Conservation (phyloP, 1,139 yeast species). For the Schizosaccharomyces versatilis region DNA sequence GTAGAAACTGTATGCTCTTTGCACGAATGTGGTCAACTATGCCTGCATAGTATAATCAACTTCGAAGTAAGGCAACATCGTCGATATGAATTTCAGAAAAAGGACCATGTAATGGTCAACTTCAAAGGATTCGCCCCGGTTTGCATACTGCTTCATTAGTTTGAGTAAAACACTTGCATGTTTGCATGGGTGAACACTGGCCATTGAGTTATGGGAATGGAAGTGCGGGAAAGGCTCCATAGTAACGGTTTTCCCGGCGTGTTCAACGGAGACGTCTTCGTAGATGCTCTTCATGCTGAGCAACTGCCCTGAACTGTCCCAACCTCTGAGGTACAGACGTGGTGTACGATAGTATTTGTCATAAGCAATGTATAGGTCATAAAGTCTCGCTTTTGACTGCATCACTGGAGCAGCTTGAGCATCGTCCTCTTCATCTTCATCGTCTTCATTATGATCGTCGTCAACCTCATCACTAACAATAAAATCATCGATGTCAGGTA, state of each 20-base stretch:
- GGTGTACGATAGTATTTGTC: constrained; percentile 93
- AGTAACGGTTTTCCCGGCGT: constrained; percentile 87
- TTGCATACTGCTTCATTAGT: constrained; percentile 12
- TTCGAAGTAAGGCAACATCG: constrained; percentile 94
- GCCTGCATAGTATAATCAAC: constrained; percentile 72
- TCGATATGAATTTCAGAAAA: constrained; percentile 77
- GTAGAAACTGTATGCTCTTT: too few species aligned
- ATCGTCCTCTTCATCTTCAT: constrained; percentile 24
- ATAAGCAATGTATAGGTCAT: constrained; percentile 74
- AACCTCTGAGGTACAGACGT: constrained; percentile 78
- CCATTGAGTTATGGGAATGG: constrained; percentile 50
- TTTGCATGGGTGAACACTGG: constrained; percentile 88
- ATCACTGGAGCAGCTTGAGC: constrained; percentile 20
- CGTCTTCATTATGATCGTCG: constrained; percentile 24
- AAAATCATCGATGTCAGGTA: constrained; percentile 16
- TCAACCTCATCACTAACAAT: constrained; percentile 14
- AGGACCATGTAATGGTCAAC: constrained; percentile 80
- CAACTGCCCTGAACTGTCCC: constrained; percentile 63
- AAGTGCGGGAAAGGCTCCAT: constrained; percentile 73
- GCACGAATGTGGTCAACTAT: not conserved
- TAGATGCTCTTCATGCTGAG: constrained; percentile 76
- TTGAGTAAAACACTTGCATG: constrained; percentile 71
- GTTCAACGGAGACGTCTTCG: constrained; percentile 78
- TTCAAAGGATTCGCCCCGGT: constrained; percentile 25
- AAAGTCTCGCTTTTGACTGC: constrained; percentile 34